Conservation (phyloP, 2,329 filamentous ascomycete genomes). For the Beauveria bassiana region DNA sequence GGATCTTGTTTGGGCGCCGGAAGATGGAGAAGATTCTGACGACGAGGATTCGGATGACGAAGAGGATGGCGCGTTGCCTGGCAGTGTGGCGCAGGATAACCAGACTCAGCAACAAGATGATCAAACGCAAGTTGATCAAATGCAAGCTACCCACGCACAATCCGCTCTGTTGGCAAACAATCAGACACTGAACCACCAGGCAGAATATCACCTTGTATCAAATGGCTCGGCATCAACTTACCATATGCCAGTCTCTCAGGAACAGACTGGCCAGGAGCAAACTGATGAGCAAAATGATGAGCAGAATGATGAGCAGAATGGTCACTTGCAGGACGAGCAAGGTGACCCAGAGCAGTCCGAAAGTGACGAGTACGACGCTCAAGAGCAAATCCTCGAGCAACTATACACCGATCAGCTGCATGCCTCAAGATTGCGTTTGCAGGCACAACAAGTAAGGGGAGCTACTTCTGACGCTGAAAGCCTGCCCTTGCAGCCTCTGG, state of each 20-base stretch:
- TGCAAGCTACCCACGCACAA: background rate
- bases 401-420: background rate
- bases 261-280: background rate
- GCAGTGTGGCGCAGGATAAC: background rate
- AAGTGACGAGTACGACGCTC: background rate
- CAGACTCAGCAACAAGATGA: background rate
- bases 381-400: background rate
- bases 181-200: background rate
- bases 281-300: background rate
- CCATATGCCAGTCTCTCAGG: background rate
- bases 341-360: background rate
- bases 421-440: background rate
- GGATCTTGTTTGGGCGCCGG: background rate
- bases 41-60: background rate
- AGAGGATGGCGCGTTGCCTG: background rate
- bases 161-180: no score
- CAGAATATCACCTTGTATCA: background rate
- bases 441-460: no score
- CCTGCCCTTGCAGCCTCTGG: no score
- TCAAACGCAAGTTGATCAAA: background rate
- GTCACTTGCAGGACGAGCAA: background rate
- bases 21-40: background rate
- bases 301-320: background rate
- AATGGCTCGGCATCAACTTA: background rate
- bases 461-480: no score